A percentile compares a stretch with the other conserved stretches of the same genome.
Evolutionary conservation across 352 stramenopile genomes (phyloP).

Genomic region (Achlya hypogyna): DNA sequence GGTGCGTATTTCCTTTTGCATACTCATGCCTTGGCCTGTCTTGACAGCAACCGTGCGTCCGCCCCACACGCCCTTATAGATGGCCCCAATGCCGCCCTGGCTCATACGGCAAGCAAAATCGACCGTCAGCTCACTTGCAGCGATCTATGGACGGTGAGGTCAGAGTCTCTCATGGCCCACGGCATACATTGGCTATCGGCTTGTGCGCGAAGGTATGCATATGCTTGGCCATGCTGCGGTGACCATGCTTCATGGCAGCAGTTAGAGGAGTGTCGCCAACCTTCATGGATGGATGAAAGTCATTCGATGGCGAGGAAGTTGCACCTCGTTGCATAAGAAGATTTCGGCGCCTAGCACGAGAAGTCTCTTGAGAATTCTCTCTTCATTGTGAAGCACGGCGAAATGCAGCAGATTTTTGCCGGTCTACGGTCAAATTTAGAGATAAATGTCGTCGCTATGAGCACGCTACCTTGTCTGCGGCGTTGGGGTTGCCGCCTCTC

Average conservation of each 20-base stretch:
- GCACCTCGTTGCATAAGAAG: too few species aligned
- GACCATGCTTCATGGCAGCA: neutral
- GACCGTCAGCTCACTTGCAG: neutral
- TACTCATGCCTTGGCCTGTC: neutral
- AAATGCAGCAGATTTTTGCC: too few species aligned
- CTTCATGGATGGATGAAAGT: neutral
- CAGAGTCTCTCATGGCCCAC: too few species aligned
- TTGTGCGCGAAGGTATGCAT: neutral
- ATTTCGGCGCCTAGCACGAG: too few species aligned
- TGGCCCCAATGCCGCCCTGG: neutral
- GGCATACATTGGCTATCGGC: neutral
- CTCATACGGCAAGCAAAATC: neutral
- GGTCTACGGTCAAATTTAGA: too few species aligned
- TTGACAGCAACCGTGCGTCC: neutral
- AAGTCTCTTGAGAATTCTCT: too few species aligned
- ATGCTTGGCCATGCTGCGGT: neutral
- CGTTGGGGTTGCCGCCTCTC: too few species aligned
- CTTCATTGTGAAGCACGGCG: too few species aligned
- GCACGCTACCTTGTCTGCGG: too few species aligned
- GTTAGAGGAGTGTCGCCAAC: neutral
- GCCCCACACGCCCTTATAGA: neutral
- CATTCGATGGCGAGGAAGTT: too few species aligned
- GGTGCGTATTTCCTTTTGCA: neutral
- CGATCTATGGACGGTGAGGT: neutral
- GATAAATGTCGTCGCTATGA: too few species aligned